Conservation (phyloP, 1,284 basidiomycete genomes). For the Wolfiporia cocos region DNA sequence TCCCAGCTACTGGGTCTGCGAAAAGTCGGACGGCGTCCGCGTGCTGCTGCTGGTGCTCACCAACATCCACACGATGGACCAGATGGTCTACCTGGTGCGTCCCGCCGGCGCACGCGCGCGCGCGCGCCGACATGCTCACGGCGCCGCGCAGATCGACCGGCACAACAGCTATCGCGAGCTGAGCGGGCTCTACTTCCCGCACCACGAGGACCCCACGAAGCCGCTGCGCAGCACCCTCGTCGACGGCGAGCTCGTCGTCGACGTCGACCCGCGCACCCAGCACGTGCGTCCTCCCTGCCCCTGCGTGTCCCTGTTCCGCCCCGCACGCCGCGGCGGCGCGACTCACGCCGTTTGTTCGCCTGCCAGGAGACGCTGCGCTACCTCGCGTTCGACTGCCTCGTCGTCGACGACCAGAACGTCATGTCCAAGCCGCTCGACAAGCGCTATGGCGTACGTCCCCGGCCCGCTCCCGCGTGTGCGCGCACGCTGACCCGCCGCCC, state of each 20-base stretch:
- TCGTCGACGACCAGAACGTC: constrained; percentile 82
- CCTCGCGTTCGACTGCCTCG: constrained; percentile 91
- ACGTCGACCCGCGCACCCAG: constrained; percentile 73
- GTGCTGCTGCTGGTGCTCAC: constrained; percentile 86
- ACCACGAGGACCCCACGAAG: constrained; percentile 62
- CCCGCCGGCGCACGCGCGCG: no score
- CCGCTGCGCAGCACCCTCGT: constrained; percentile 79
- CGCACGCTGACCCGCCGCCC: constrained; percentile 2
- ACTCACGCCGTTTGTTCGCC: no score
- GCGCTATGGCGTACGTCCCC: constrained; percentile 80
- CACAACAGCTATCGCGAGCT: constrained; percentile 84
- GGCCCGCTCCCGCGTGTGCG: constrained; percentile 2
- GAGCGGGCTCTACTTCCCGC: constrained; percentile 81
- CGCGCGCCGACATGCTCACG: no score
- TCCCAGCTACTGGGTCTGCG: constrained; percentile 95
- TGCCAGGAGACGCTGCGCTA: constrained; percentile 75
- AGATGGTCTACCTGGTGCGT: constrained; percentile 80
- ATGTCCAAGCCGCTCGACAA: constrained; percentile 81
- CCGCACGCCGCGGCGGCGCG: no score
- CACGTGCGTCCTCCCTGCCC: constrained; percentile 38
- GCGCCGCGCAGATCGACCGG: constrained; percentile 85
- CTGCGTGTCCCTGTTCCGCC: no score
- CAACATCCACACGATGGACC: constrained; percentile 53
- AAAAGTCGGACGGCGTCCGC: constrained; percentile 98
- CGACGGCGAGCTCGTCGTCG: constrained; percentile 94